These are phyloP conservation scores for Pleurotus tuoliensis DNA, from an alignment of 768 basidiomycete species.

Conservation along the genomic window DNA sequence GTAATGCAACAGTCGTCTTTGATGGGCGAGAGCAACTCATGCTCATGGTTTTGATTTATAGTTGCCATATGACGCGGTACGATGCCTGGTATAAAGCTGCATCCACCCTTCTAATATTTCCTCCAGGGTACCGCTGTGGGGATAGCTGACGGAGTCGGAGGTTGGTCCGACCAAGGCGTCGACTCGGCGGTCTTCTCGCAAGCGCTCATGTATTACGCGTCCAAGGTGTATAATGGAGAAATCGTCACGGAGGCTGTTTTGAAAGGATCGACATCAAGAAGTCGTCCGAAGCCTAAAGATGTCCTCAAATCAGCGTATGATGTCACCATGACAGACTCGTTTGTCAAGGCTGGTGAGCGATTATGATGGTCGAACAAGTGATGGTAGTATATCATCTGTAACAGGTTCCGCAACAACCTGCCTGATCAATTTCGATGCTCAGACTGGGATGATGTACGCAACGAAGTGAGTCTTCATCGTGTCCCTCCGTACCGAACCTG, in stretches of 20 bases:
- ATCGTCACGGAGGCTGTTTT: conserved; percentile 45
- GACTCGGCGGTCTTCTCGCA: conserved; percentile 92
- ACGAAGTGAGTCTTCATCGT: conserved; percentile 56
- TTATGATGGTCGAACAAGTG: background rate
- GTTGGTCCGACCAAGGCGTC: conserved; percentile 80
- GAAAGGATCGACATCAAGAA: conserved; percentile 39
- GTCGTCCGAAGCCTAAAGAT: conserved; percentile 45
- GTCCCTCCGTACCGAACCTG: conserved; percentile 36
- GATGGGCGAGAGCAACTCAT: background rate
- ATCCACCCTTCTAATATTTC: conserved; percentile 27
- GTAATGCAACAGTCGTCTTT: conserved; percentile 32
- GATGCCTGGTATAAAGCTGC: conserved; percentile 18
- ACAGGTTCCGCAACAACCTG: conserved; percentile 85
- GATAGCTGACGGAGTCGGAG: conserved; percentile 90
- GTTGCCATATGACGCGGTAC: conserved; percentile 79
- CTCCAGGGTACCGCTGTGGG: conserved; percentile 72
- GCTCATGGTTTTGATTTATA: conserved; percentile 21
- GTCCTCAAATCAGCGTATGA: conserved; percentile 72
- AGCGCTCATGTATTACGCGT: conserved; percentile 79
- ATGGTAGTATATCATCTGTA: background rate
- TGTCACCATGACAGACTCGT: conserved; percentile 64
- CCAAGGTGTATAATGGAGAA: conserved; percentile 42
- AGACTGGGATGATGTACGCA: conserved; percentile 68
- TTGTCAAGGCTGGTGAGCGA: conserved; percentile 59
- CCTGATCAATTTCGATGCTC: conserved; percentile 67